phyloP scores from a whole-genome alignment of 495 filamentous ascomycete species.

The Trichoderma reesei region DNA sequence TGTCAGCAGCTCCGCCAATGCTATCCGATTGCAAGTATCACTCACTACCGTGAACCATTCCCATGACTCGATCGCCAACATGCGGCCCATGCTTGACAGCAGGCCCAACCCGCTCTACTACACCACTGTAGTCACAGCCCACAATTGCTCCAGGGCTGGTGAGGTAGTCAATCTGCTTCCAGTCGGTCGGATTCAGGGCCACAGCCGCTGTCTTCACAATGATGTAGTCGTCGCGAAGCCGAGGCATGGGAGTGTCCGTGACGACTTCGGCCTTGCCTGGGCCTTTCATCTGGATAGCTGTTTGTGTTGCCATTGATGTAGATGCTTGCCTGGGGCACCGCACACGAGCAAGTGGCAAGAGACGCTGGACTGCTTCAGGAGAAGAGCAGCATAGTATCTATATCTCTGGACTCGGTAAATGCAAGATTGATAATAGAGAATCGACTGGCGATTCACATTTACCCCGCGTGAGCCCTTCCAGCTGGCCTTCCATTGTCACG shows the following conservation, averaged over 20 bases:
- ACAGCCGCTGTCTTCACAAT: constrained; percentile 42
- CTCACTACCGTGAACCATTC: constrained; percentile 25
- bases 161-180: constrained; percentile 39
- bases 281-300: constrained; percentile 10
- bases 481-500: neutral
- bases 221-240: constrained; percentile 39
- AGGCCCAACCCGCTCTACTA: constrained; percentile 31
- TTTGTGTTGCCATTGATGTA: neutral
- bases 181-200: constrained; percentile 52
- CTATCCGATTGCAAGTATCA: too few species aligned
- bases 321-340: neutral
- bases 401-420: too few species aligned
- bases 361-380: neutral
- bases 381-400: neutral
- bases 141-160: constrained; percentile 16
- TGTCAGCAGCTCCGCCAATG: too few species aligned
- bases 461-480: neutral
- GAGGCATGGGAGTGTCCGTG: constrained; percentile 24
- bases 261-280: constrained; percentile 16
- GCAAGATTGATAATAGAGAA: neutral
- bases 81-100: constrained; percentile 16
- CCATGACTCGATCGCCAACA: constrained; percentile 30
- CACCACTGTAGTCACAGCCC: constrained; percentile 36
- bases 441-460: neutral
- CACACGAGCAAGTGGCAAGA: neutral